Evolutionary conservation across 768 basidiomycete genomes (phyloP), one percentile per base, ranked within the genome.

Genomic region (Boletus sp.): DNA sequence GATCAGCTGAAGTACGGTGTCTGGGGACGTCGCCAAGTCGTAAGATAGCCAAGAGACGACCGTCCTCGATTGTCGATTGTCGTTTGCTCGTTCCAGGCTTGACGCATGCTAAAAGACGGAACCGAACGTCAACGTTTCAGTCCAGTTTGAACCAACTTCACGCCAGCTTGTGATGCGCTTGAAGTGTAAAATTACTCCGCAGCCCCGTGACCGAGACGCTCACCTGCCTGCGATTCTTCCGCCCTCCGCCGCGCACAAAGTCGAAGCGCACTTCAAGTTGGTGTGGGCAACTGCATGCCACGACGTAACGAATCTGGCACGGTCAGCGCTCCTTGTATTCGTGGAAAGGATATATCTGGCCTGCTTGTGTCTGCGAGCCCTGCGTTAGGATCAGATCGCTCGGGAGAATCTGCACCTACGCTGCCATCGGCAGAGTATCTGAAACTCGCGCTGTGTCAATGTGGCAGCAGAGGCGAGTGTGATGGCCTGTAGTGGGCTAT

Each of bases 1-100:
- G 44, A 35, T 47, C 47, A 48, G 47, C 34, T 47, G 47, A n/a
- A 30, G 50, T 6, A 11, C 15, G 32, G 57, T 58, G 57, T 58
- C 48, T 52, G 56, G 56, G 56, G 56, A 23, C 47, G n/a, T 6
- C 13, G 7, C 3, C 27, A 10, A 2, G 19, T 11, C 41, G 39
- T 45, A 45, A 42, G 34, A 57, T 41, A 47, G 30, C 21, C 27
- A 48, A 2, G 5, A 10, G 14, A 35, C 42, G 45, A n/a, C 34
- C 8, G 5, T 6, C 50, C 30, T 13, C 8, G 38, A 32, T 9
- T 23, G 40, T 13, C 8, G 38, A 32, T 9, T 23, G 40, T 30
- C 38, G 1, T 19, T 11, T 35, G 42, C n/a, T n/a, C n/a, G n/a
- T n/a, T n/a, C n/a, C n/a, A n/a, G n/a, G n/a, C n/a, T n/a, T n/a